Percentiles rank a stretch among this genome's conserved stretches.
Conservation (phyloP, 805 yeast genomes). For the Nakazawaea ishiwadae region DNA sequence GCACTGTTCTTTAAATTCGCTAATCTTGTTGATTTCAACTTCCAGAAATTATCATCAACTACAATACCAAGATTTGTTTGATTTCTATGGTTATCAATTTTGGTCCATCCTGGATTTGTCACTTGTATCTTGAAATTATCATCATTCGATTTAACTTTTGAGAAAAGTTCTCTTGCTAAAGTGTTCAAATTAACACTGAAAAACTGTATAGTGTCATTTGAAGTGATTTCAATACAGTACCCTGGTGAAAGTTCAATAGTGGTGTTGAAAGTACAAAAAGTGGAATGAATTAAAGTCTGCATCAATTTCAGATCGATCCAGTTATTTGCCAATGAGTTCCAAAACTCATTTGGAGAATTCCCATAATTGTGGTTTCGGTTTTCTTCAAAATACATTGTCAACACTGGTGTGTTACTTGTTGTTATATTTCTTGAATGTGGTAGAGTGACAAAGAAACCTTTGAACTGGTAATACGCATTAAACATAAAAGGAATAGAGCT, state of each 20-base stretch:
- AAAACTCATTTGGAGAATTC: constrained; percentile 12
- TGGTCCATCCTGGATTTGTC: neutral
- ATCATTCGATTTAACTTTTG: constrained; percentile 6
- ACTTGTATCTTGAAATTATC: constrained; percentile 15
- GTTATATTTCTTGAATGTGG: too few relatives aligned
- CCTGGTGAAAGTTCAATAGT: constrained; percentile 19
- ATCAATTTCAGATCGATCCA: constrained; percentile 33
- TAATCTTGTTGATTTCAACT: too few relatives aligned
- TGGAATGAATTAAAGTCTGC: constrained; percentile 32
- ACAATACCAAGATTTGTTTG: too few relatives aligned
- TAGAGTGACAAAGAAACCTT: neutral
- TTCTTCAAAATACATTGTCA: constrained; percentile 3
- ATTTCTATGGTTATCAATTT: neutral
- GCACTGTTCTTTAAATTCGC: too few relatives aligned
- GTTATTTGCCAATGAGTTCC: constrained; percentile 35
- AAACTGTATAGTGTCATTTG: constrained; percentile 25
- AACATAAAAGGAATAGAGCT: constrained; percentile 7
- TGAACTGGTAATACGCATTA: neutral
- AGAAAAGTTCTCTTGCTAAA: constrained; percentile 14
- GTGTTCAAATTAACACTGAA: constrained; percentile 22
- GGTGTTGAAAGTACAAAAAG: constrained; percentile 35
- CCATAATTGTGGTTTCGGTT: neutral
- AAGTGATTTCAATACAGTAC: constrained; percentile 34
- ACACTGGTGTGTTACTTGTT: neutral
- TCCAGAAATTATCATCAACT: constrained; percentile 12